Conservation (phyloP, 257 asterid genomes). For the Solanum chiquidenum region DNA sequence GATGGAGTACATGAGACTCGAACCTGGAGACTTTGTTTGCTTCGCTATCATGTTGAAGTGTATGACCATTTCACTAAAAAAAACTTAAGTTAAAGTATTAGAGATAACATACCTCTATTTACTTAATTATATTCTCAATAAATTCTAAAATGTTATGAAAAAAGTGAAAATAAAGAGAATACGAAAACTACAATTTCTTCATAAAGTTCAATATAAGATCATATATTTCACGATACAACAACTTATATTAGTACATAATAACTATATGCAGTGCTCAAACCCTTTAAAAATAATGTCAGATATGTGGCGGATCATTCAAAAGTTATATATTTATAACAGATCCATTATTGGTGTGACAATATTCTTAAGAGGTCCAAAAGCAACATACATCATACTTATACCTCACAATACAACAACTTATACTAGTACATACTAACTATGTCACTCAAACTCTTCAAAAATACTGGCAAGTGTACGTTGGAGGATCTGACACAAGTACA, state of each 20-base stretch:
- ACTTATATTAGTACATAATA: neutral
- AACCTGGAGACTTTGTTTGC: neutral
- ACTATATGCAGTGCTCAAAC: neutral
- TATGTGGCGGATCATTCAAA: neutral
- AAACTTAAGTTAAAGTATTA: no score
- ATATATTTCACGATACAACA: neutral
- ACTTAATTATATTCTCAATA: neutral
- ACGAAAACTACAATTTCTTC: neutral
- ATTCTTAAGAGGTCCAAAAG: neutral
- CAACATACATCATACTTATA: neutral
- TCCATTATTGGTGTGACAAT: neutral
- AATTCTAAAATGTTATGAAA: neutral
- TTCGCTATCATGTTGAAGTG: neutral
- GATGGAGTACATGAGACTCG: neutral
- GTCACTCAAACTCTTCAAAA: neutral
- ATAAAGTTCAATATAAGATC: neutral
- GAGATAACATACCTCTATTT: neutral
- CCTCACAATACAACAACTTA: neutral
- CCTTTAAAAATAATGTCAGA: neutral
- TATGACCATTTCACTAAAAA: neutral
- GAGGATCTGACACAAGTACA: neutral
- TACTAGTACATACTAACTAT: neutral
- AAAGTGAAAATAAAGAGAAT: neutral
- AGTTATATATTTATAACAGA: neutral
- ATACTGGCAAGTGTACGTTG: fast-evolving